These are phyloP conservation scores for Daldinia grandis DNA, from an alignment of 495 filamentous ascomycete genomes.

Conservation along the genomic window DNA sequence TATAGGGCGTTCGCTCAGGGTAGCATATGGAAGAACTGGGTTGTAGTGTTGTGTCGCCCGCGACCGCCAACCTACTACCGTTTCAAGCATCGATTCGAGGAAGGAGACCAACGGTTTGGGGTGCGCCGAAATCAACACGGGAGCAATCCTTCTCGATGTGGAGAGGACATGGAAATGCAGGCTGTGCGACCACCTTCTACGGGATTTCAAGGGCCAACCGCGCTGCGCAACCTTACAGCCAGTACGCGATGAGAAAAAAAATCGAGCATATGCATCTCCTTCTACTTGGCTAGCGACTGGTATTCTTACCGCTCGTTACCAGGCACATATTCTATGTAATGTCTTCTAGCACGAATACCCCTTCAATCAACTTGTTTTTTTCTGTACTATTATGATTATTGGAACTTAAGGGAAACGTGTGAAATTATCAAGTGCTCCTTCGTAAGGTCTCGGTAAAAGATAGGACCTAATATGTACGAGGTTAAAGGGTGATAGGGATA, in stretches of 20 bases:
- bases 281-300: not conserved
- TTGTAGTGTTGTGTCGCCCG: slow-evolving; percentile 80
- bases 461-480: not conserved
- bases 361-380: slow-evolving; percentile 14
- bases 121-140: slow-evolving; percentile 32
- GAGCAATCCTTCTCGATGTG: slow-evolving; percentile 10
- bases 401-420: slow-evolving; percentile 1
- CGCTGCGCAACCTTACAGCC: slow-evolving; percentile 42
- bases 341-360: slow-evolving; percentile 27
- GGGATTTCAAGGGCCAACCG: slow-evolving; percentile 49
- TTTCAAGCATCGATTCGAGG: slow-evolving; percentile 79
- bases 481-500: not conserved
- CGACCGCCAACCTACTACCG: slow-evolving; percentile 88
- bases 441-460: not conserved
- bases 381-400: slow-evolving; percentile 8
- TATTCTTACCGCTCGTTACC: not conserved
- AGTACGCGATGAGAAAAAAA: slow-evolving; percentile 31
- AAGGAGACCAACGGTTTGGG: slow-evolving; percentile 86
- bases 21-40: slow-evolving; percentile 78
- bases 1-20: slow-evolving; percentile 90
- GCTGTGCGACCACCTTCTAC: slow-evolving; percentile 42
- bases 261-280: slow-evolving; percentile 4
- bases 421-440: not conserved
- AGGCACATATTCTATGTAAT: slow-evolving; percentile 16
- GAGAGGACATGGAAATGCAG: slow-evolving; percentile 57